Percentiles rank a stretch among this genome's conserved stretches.
phyloP scores from a whole-genome alignment of 1,284 basidiomycete genomes.

The Filobasidium uniguttulatum region DNA sequence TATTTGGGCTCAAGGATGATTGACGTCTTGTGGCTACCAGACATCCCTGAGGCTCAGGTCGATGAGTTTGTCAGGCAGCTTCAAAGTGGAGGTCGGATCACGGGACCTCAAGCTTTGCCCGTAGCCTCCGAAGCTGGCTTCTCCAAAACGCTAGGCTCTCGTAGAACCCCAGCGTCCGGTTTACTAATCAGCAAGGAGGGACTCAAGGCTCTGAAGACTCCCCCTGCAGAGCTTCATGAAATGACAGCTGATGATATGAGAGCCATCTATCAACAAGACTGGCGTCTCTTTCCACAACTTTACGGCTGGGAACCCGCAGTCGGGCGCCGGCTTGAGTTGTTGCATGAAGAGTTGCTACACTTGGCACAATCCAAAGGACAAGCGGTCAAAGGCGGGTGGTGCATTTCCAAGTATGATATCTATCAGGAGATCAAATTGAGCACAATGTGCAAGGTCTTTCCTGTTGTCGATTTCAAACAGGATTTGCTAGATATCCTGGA shows the following conservation, averaged over 20 bases:
- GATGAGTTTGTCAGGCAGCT: neutral
- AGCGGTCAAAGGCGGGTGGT: neutral
- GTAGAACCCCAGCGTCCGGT: neutral
- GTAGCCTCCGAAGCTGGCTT: neutral
- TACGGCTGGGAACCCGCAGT: constrained; percentile 10
- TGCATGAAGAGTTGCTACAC: neutral
- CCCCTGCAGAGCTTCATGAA: neutral
- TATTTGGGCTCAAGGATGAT: neutral
- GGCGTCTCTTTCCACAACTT: constrained; percentile 8
- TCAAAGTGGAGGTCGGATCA: neutral
- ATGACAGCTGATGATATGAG: neutral
- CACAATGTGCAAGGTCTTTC: neutral
- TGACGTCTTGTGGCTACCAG: neutral
- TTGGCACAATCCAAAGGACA: neutral
- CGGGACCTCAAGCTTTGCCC: too few relatives aligned
- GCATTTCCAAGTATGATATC: neutral
- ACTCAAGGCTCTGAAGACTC: neutral
- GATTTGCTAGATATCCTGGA: neutral
- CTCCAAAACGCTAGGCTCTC: neutral
- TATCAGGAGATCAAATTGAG: neutral
- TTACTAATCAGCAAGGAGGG: neutral
- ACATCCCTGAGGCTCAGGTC: neutral
- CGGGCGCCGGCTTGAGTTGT: constrained; percentile 1
- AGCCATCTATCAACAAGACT: constrained; percentile 9
- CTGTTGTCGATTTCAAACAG: neutral